Evolutionary conservation across 768 basidiomycete species (phyloP).

Genomic region (Lactifluus subvellereus): DNA sequence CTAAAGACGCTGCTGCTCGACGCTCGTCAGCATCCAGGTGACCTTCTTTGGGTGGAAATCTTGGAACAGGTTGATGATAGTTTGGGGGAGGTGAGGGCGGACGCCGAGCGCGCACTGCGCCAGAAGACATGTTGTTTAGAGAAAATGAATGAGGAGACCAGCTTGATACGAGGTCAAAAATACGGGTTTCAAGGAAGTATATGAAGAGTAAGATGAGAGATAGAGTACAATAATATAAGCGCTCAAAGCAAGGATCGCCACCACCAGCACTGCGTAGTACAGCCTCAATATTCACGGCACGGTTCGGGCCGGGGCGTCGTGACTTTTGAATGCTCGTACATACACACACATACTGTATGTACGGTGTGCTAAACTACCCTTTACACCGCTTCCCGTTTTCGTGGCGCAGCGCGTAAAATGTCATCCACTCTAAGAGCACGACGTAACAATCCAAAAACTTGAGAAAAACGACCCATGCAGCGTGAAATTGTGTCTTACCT

Average conservation of each 20-base stretch:
- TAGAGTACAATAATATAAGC: neutral
- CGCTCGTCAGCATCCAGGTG: constrained; percentile 26
- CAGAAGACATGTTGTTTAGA: constrained; percentile 25
- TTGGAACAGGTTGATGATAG: constrained; percentile 17
- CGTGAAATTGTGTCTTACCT: constrained; percentile 44
- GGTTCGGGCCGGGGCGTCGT: neutral
- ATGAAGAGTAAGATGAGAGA: constrained; percentile 18
- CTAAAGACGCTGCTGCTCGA: constrained; percentile 24
- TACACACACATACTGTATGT: neutral
- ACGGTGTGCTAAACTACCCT: neutral
- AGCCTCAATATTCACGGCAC: too few species aligned
- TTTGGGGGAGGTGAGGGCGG: constrained; percentile 23
- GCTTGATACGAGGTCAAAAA: neutral
- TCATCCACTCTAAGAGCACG: constrained; percentile 68
- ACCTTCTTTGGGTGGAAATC: constrained; percentile 23
- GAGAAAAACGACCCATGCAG: neutral
- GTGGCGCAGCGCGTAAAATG: constrained; percentile 79
- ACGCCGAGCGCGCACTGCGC: constrained; percentile 23
- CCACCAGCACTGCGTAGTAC: neutral
- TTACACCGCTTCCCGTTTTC: constrained; percentile 77
- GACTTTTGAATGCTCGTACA: too few species aligned
- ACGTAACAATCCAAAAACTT: constrained; percentile 3
- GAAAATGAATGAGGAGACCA: constrained; percentile 14
- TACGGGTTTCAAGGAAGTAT: neutral
- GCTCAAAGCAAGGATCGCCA: constrained; percentile 11